A percentile compares a stretch with the other conserved stretches of the same genome.
Evolutionary conservation across 2,329 filamentous ascomycete species (phyloP).

Genomic region (Passalora sequoiae): DNA sequence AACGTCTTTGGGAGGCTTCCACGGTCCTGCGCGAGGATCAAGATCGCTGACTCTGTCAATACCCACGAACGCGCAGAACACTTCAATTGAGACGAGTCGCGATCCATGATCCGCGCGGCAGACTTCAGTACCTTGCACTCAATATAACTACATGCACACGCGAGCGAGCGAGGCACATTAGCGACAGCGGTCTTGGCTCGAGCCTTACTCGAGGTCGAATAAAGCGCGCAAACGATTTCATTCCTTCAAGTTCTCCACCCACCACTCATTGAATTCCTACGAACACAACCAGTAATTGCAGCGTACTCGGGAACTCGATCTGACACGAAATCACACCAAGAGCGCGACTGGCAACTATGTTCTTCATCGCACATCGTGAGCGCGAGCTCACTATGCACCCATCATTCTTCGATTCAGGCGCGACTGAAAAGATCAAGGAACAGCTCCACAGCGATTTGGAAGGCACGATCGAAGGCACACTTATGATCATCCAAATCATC

Average conservation of each 20-base stretch:
- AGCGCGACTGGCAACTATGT: no score
- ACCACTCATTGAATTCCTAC: no score
- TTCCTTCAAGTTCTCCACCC: no score
- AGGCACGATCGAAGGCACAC: slow-evolving; percentile 88
- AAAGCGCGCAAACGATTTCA: neutral
- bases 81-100: no score
- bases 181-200: neutral
- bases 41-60: neutral
- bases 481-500: slow-evolving; percentile 98
- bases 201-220: neutral
- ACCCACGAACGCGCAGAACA: no score
- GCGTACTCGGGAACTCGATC: no score
- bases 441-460: slow-evolving; percentile 91
- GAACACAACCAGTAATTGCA: no score
- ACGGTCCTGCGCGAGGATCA: neutral
- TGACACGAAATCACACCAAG: no score
- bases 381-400: slow-evolving; percentile 92
- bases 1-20: slow-evolving; percentile 2
- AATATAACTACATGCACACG: neutral
- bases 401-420: slow-evolving; percentile 92
- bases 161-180: neutral
- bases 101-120: neutral
- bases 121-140: neutral
- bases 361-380: slow-evolving; percentile 96
- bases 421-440: slow-evolving; percentile 83